phyloP scores from a whole-genome alignment of 1,284 basidiomycete species.

The Cutaneotrichosporon cavernicola region DNA sequence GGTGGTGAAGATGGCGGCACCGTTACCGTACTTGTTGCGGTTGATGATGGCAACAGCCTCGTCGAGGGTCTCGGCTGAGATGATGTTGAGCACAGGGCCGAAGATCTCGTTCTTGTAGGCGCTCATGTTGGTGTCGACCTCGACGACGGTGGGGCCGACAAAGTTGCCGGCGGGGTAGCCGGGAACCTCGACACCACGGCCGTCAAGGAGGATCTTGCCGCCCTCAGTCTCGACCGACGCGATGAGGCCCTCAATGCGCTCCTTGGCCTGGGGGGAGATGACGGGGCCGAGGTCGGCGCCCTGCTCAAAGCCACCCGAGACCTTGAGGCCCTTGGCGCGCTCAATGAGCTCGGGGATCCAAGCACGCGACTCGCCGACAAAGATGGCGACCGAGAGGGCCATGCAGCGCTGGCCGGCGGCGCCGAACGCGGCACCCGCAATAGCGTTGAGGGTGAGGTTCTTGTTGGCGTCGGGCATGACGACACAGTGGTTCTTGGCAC shows the following conservation, averaged over 20 bases:
- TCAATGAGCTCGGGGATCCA: conserved; percentile 88
- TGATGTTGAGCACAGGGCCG: conserved; percentile 80
- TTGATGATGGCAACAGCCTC: conserved; percentile 90
- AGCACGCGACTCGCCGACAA: conserved; percentile 76
- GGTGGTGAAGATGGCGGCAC: conserved; percentile 94
- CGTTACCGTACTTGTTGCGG: conserved; percentile 82
- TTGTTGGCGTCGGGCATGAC: conserved; percentile 97
- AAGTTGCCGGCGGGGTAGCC: conserved; percentile 91
- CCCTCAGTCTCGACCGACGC: conserved; percentile 79
- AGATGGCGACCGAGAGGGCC: conserved; percentile 79
- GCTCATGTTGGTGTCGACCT: conserved; percentile 76
- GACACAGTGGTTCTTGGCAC: conserved; percentile 95
- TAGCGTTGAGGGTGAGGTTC: conserved; percentile 88
- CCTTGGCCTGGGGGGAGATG: conserved; percentile 83
- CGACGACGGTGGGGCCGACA: conserved; percentile 87
- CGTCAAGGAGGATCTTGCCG: conserved; percentile 84
- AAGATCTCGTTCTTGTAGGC: conserved; percentile 97
- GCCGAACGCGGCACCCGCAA: conserved; percentile 93
- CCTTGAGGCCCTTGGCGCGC: conserved; percentile 74
- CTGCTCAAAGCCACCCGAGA: conserved; percentile 86
- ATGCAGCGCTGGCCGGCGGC: conserved; percentile 97
- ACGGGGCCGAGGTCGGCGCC: conserved; percentile 87
- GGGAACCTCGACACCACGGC: conserved; percentile 66
- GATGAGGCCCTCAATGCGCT: conserved; percentile 74
- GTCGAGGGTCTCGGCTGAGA: conserved; percentile 81